A percentile compares a stretch with the other conserved stretches of the same genome.
Conservation (phyloP, 2,329 filamentous ascomycete species). For the Ascochyta lentis region DNA sequence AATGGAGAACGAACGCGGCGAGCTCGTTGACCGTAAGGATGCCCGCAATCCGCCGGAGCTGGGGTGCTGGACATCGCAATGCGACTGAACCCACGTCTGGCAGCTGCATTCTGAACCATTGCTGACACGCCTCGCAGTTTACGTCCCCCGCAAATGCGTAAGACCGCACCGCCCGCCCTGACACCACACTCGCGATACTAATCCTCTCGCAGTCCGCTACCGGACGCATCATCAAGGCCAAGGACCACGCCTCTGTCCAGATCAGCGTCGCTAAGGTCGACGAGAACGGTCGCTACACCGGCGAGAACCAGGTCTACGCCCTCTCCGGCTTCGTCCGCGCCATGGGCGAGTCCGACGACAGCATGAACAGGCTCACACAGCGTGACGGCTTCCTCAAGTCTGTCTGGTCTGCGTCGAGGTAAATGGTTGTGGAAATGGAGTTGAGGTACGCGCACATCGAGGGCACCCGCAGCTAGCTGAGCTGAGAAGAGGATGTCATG, state of each 20-base stretch:
- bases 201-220: slow-evolving; percentile 33
- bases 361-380: slow-evolving; percentile 93
- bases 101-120: background rate
- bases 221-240: slow-evolving; percentile 99
- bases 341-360: slow-evolving; percentile 97
- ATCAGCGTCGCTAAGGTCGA: slow-evolving; percentile 98
- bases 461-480: background rate
- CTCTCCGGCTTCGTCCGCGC: slow-evolving; percentile 97
- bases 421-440: slow-evolving; percentile 48
- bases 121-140: slow-evolving; percentile 34
- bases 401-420: slow-evolving; percentile 82
- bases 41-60: slow-evolving; percentile 2
- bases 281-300: slow-evolving; percentile 95
- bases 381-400: slow-evolving; percentile 95
- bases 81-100: slow-evolving; percentile 5
- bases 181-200: slow-evolving; percentile 27
- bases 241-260: slow-evolving; percentile 99
- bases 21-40: slow-evolving; percentile 84
- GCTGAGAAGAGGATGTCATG: background rate
- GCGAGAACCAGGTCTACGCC: slow-evolving; percentile 97
- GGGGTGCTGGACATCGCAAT: slow-evolving; percentile 3
- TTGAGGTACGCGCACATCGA: slow-evolving; percentile 31
- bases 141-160: slow-evolving; percentile 53
- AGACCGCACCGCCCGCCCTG: slow-evolving; percentile 20
- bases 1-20: slow-evolving; percentile 99